These are phyloP conservation scores for Penicillium sclerotigenum DNA, from an alignment of 2,329 filamentous ascomycete genomes.

Conservation along the genomic window DNA sequence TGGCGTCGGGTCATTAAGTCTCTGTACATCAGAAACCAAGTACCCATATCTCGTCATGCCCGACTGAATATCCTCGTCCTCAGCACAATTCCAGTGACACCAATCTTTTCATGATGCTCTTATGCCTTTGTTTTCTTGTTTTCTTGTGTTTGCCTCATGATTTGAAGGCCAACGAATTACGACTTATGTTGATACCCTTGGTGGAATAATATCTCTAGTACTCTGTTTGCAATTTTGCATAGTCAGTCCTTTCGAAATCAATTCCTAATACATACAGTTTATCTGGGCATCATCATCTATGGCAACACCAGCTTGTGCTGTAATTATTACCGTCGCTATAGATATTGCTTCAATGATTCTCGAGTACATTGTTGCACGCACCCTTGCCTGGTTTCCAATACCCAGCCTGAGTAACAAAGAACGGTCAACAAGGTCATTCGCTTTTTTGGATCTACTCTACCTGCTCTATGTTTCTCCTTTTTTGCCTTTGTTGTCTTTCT, in stretches of 20 bases:
- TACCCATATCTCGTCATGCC: neutral
- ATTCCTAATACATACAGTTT: neutral
- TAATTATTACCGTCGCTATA: neutral
- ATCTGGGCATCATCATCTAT: neutral
- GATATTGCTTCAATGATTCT: neutral
- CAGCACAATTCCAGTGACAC: neutral
- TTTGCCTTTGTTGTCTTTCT: neutral
- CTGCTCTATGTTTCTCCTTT: neutral
- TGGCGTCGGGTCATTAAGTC: neutral
- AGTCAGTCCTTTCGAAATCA: constrained; percentile 6
- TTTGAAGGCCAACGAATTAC: constrained; percentile 19
- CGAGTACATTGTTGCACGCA: neutral
- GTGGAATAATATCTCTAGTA: constrained; percentile 13
- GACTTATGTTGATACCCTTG: constrained; percentile 28
- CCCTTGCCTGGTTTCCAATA: neutral
- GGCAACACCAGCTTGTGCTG: too few species aligned
- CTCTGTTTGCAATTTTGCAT: constrained; percentile 5
- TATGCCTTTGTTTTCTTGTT: constrained; percentile 4
- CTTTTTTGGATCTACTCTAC: neutral
- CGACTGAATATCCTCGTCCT: too few species aligned
- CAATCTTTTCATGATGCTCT: neutral
- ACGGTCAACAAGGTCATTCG: neutral
- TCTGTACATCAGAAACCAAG: neutral
- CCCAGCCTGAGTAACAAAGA: neutral
- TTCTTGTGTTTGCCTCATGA: constrained; percentile 16